phyloP scores from a whole-genome alignment of 176 grass and related monocot genomes.

The Cocos nucifera region DNA sequence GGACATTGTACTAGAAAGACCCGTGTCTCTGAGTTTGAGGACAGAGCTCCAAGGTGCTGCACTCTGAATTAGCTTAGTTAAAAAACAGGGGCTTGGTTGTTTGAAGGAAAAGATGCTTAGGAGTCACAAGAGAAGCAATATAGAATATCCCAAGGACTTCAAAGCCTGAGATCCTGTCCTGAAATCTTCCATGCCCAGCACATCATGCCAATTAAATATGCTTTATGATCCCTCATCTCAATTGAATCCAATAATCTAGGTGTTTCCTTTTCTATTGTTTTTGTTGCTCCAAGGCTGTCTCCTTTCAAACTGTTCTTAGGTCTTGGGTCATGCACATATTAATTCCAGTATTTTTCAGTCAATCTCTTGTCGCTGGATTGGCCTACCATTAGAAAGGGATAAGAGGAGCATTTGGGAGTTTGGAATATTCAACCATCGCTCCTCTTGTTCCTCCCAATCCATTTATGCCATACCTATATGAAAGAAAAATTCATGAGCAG shows the following conservation, averaged over 20 bases:
- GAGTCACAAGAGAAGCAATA: background rate
- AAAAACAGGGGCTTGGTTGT: constrained; percentile 3
- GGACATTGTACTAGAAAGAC: constrained; percentile 6
- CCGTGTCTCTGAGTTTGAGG: constrained; percentile 29
- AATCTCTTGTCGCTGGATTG: constrained; percentile 17
- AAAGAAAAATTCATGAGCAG: background rate
- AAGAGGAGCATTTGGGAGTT: constrained; percentile 6
- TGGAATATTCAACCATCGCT: constrained; percentile 19
- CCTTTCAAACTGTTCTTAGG: constrained; percentile 21
- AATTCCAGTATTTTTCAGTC: constrained; percentile 19
- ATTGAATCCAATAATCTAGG: background rate
- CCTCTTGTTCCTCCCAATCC: background rate
- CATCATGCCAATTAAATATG: background rate
- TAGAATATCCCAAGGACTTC: constrained; percentile 2
- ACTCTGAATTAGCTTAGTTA: constrained; percentile 27
- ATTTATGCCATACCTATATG: background rate
- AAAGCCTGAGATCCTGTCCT: constrained; percentile 7
- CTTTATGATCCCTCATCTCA: background rate
- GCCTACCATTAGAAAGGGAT: background rate
- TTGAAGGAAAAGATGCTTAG: background rate
- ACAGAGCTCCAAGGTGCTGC: constrained; percentile 27
- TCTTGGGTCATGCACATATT: constrained; percentile 9
- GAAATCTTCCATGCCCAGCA: constrained; percentile 5
- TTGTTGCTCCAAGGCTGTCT: background rate
- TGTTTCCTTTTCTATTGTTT: background rate